Base-by-base conservation (phyloP, 495 filamentous ascomycete genomes). In the Talaromyces adpressus region DNA sequence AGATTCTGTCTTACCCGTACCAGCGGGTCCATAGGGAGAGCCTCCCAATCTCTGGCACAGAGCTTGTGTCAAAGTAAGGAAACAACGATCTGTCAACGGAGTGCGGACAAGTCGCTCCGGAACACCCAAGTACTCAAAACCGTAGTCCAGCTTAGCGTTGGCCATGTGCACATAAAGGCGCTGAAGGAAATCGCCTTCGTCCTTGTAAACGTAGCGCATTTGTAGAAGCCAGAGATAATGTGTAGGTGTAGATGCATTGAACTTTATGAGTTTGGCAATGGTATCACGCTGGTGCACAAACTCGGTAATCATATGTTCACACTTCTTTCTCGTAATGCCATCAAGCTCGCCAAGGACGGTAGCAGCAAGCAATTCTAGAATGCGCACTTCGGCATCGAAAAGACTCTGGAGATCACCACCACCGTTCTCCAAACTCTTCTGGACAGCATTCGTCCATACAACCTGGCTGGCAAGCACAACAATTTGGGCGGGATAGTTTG, bases 1-100 rank as follows among this genome's bases (percentile, higher is more conserved):
- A 0, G 94, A 98, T 70, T 99, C 94, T 0, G 94, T 99, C 76
- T 99, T 99, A 71, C 94, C 94, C n/a, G 94, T 99, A 79, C 94
- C 94, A 47, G 94, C 94, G 45, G 94, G 94, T 29, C 94, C 94
- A 70, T 99, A 99, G 3, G 94, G 94, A 52, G 94, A 99, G 52
- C 94, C 94, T 75, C 94, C 94, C 47, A 99, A 85, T 70, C 92
- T 85, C 71, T 99, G 94, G 70, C 90, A 95, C 49, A 98, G 82
- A 6, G 94, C 94, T 79, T 98, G 94, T 20, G 92, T 98, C 30
- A 98, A 84, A 9, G 94, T 99, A 54, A 98, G 84, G 84, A 98
- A 99, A 78, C 94, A 99, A 54, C 95, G 89, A 71, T 99, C 94
- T 7, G 94, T 99, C 30, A 99, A 84, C 45, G 94, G 94, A 22